A percentile compares a stretch with the other conserved stretches of the same genome.
These are phyloP conservation scores for Ganoderma leucocontextum DNA, from an alignment of 1,284 basidiomycete species.

Conservation along the genomic window DNA sequence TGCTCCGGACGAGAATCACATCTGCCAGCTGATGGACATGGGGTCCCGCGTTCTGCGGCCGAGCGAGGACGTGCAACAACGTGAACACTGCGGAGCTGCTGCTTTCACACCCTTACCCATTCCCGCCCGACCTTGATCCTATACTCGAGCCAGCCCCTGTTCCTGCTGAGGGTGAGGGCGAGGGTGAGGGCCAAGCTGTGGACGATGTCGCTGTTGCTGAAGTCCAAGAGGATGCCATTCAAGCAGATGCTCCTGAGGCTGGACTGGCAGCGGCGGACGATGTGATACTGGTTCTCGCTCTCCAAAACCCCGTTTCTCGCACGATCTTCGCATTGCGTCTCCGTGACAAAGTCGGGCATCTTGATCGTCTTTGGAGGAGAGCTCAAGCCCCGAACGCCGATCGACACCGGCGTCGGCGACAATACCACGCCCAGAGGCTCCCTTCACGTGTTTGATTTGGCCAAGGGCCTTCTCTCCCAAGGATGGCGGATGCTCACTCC, in stretches of 20 bases:
- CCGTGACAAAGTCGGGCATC: conserved; percentile 37
- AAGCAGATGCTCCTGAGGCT: conserved; percentile 30
- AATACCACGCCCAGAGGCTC: conserved; percentile 31
- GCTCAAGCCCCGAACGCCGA: conserved; percentile 48
- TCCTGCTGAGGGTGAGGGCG: conserved; percentile 27
- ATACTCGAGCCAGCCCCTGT: conserved; percentile 43
- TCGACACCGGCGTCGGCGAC: conserved; percentile 36
- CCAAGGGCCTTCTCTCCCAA: conserved; percentile 18
- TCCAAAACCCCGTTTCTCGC: conserved; percentile 35
- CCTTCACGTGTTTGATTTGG: conserved; percentile 40
- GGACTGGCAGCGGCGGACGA: conserved; percentile 20
- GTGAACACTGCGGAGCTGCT: conserved; percentile 90
- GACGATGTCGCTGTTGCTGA: conserved; percentile 37
- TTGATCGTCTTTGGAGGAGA: conserved; percentile 52
- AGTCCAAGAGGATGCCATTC: conserved; percentile 23
- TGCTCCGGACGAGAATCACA: conserved; percentile 77
- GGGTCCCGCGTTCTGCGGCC: conserved; percentile 88
- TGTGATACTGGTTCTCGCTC: conserved; percentile 38
- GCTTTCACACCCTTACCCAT: conserved; percentile 82
- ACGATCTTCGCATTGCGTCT: conserved; percentile 44
- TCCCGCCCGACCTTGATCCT: conserved; percentile 67
- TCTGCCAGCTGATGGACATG: conserved; percentile 93
- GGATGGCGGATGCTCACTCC: conserved; percentile 32
- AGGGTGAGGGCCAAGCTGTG: conserved; percentile 27
- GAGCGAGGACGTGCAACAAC: conserved; percentile 90